Base-by-base conservation (phyloP, 2,329 filamentous ascomycete genomes). In the Bipolaris gigantea region DNA sequence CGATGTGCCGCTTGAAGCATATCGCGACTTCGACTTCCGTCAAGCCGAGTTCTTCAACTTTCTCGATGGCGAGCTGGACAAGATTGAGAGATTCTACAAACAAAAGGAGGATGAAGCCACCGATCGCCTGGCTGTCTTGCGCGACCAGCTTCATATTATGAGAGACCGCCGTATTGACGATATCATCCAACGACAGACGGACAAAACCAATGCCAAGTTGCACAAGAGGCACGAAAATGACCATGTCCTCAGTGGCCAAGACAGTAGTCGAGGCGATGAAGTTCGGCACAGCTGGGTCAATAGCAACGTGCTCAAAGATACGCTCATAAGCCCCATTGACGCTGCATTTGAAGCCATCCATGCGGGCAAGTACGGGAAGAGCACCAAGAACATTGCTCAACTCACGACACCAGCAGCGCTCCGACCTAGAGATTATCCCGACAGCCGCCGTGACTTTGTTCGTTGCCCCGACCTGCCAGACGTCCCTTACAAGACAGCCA, bases 91-190 rank as follows among this genome's bases (percentile, higher is more conserved):
- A 0, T 99, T 99, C 69, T 97, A 97, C 78, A 86, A 85, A 63
- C 78, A 85, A 62, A 97, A 97, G 70, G 94, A 99, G 70, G 83
- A 89, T 25, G 90, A 97, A 70, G 90, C 93, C 0, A 88, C 85
- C 0, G 78, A 87, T 50, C 85, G 92, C 2, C 77, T 97, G 21
- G 77, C 79, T 0, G 73, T 88, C 4, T 79, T 99, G 42, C 85
- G 89, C 38, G 85, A 92, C 47, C 94, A 99, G 72, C 81, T 99
- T 30, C 92, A 96, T 69, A 89, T 95, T 65, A 96, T 97, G 91
- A 84, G 92, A 40, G 91, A 95, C 71, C 84, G 89, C 13, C 86
- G 93, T 19, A 82, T 90, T 25, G 83, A 88, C 48, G 91, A 97
- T 69, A 70, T 85, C 9, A 79, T 91, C 53, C 75, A 81, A 27